Evolutionary conservation across 768 basidiomycete species (phyloP).

Genomic region (Lentinula guzmanii): DNA sequence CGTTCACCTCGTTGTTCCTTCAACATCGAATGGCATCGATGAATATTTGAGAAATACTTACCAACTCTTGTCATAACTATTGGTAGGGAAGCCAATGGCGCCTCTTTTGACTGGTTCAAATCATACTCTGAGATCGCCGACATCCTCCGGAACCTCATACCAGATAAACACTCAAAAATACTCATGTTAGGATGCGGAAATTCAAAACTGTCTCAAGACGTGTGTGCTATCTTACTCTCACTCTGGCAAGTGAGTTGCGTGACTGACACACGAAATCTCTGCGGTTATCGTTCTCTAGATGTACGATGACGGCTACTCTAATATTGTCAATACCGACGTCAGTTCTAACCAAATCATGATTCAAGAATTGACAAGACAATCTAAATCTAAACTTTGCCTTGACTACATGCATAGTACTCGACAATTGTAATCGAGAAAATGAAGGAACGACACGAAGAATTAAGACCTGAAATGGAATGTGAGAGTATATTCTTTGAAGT

Average conservation of each 20-base stretch:
- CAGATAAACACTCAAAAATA: conserved; percentile 53
- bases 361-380: not conserved
- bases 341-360: conserved; percentile 11
- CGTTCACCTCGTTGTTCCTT: too few relatives aligned
- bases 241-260: not conserved
- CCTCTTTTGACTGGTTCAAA: conserved; percentile 84
- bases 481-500: conserved; percentile 10
- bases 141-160: conserved; percentile 56
- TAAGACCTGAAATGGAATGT: conserved; percentile 71
- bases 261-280: not conserved
- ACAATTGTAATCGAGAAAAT: conserved; percentile 70
- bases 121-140: conserved; percentile 67
- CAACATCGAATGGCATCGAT: too few relatives aligned
- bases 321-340: conserved; percentile 77
- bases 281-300: conserved; percentile 38
- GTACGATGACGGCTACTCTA: conserved; percentile 82
- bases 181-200: conserved; percentile 85
- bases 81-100: conserved; percentile 50
- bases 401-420: conserved; percentile 54
- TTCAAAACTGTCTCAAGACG: conserved; percentile 74
- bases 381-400: not conserved
- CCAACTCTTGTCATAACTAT: not conserved
- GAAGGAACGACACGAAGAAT: conserved; percentile 42
- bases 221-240: conserved; percentile 22
- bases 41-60: too few relatives aligned